These are phyloP conservation scores for Pisolithus orientalis DNA, from an alignment of 768 basidiomycete species.

Conservation along the genomic window DNA sequence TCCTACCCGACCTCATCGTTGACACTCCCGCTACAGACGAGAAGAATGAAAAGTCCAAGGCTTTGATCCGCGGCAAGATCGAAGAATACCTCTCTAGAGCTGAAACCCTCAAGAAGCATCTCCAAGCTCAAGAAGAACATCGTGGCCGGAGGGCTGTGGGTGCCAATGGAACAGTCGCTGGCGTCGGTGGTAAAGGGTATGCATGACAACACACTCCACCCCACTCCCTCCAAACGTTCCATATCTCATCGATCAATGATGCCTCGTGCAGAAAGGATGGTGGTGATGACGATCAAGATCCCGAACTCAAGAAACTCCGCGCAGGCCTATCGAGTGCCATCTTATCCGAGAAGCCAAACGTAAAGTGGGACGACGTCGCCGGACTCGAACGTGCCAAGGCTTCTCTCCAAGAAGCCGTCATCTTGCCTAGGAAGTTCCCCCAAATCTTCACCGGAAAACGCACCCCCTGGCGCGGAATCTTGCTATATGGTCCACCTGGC, in stretches of 20 bases:
- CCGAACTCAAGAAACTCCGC: conserved; percentile 95
- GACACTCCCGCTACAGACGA: conserved; percentile 40
- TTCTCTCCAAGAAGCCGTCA: conserved; percentile 94
- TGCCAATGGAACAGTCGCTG: conserved; percentile 39
- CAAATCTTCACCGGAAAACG: conserved; percentile 98
- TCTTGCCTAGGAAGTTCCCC: conserved; percentile 99
- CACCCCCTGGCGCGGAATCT: conserved; percentile 93
- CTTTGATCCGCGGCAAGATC: conserved; percentile 81
- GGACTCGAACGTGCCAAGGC: conserved; percentile 95
- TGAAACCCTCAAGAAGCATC: conserved; percentile 84
- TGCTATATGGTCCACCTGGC: conserved; percentile 95
- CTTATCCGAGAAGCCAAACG: conserved; percentile 87
- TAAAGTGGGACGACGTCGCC: conserved; percentile 98
- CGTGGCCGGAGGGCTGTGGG: conserved; percentile 42
- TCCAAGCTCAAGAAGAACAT: conserved; percentile 57
- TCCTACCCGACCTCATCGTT: neutral
- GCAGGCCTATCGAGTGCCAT: conserved; percentile 86
- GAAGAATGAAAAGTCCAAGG: conserved; percentile 91
- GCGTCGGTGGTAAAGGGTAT: conserved; percentile 42
- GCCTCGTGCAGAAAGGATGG: conserved; percentile 32
- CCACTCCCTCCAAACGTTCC: neutral
- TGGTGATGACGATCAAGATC: conserved; percentile 70
- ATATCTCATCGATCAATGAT: neutral
- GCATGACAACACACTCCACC: conserved; percentile 8
- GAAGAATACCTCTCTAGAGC: conserved; percentile 88